Evolutionary conservation across 352 stramenopile genomes (phyloP).

Genomic region (Phytophthora chlamydospora): DNA sequence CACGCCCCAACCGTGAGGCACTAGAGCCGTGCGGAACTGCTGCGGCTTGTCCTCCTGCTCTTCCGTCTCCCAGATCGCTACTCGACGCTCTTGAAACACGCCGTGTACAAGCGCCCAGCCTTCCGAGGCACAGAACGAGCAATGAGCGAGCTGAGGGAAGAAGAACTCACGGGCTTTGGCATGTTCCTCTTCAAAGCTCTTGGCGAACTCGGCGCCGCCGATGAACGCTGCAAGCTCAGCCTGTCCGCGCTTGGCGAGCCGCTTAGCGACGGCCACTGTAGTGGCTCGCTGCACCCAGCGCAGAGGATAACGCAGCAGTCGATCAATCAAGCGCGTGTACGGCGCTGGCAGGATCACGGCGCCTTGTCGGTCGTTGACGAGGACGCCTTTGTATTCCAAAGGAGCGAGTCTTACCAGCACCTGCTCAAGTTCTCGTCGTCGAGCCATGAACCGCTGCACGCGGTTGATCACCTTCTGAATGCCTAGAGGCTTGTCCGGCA

Average conservation of each 20-base stretch:
- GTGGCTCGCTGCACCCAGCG: constrained; percentile 60
- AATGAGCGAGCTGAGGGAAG: constrained; percentile 64
- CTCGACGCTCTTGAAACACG: constrained; percentile 62
- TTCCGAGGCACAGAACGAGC: constrained; percentile 68
- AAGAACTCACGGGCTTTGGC: constrained; percentile 51
- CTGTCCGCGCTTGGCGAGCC: constrained; percentile 59
- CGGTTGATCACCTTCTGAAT: constrained; percentile 65
- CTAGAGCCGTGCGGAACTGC: constrained; percentile 30
- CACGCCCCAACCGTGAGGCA: constrained; percentile 82
- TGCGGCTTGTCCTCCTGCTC: constrained; percentile 17
- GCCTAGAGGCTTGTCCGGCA: constrained; percentile 64
- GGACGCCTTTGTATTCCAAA: constrained; percentile 55
- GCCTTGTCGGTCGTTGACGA: constrained; percentile 7
- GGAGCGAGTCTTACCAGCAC: constrained; percentile 54
- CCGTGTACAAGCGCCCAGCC: constrained; percentile 82
- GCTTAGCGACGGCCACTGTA: constrained; percentile 52
- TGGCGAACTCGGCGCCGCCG: constrained; percentile 67
- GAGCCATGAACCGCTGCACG: constrained; percentile 54
- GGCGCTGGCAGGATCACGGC: constrained; percentile 57
- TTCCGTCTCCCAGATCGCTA: constrained; percentile 28
- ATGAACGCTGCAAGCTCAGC: constrained; percentile 60
- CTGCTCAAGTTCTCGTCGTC: constrained; percentile 61
- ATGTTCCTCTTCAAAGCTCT: constrained; percentile 75
- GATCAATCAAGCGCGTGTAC: constrained; percentile 62
- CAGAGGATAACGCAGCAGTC: constrained; percentile 68